Percentiles rank a stretch among this genome's conserved stretches.
Evolutionary conservation across 2,329 filamentous ascomycete species (phyloP).

Genomic region (Cytospora schulzeri): DNA sequence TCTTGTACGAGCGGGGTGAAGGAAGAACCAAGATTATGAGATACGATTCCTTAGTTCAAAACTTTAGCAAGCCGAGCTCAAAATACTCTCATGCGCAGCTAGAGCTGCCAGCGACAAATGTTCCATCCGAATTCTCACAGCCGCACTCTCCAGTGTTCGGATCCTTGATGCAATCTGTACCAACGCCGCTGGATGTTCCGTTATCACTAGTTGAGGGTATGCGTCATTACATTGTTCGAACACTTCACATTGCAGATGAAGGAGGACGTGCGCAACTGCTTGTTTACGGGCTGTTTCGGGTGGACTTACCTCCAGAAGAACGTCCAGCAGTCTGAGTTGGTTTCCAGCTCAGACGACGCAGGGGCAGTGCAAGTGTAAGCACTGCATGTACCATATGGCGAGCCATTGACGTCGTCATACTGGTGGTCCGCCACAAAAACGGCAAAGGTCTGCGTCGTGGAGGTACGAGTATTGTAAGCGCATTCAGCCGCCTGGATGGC

Average conservation of each 20-base stretch:
- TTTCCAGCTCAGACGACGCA: slow-evolving; percentile 34
- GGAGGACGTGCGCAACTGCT: too few species aligned
- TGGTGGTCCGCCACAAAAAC: slow-evolving; percentile 46
- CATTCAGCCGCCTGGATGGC: slow-evolving; percentile 43
- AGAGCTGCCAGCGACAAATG: slow-evolving; percentile 37
- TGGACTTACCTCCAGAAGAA: slow-evolving; percentile 41
- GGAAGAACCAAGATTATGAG: too few species aligned
- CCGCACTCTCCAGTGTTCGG: slow-evolving; percentile 43
- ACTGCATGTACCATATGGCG: slow-evolving; percentile 50
- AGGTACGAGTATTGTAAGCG: slow-evolving; percentile 41
- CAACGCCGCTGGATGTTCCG: slow-evolving; percentile 36
- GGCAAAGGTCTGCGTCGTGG: slow-evolving; percentile 40
- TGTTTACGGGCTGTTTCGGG: fast-evolving
- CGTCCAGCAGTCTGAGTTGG: slow-evolving; percentile 43
- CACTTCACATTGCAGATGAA: neutral
- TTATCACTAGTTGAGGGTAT: slow-evolving; percentile 20
- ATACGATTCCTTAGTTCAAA: too few species aligned
- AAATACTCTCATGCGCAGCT: slow-evolving; percentile 33
- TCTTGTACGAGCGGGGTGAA: too few species aligned
- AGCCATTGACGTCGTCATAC: slow-evolving; percentile 46
- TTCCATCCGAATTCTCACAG: slow-evolving; percentile 45
- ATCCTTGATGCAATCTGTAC: slow-evolving; percentile 43
- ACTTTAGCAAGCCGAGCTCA: too few species aligned
- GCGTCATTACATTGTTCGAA: neutral
- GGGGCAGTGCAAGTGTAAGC: slow-evolving; percentile 45